Evolutionary conservation across 2,329 filamentous ascomycete genomes (phyloP), one percentile per base, ranked within the genome.

Genomic region (Ceratocystis lukuohia): DNA sequence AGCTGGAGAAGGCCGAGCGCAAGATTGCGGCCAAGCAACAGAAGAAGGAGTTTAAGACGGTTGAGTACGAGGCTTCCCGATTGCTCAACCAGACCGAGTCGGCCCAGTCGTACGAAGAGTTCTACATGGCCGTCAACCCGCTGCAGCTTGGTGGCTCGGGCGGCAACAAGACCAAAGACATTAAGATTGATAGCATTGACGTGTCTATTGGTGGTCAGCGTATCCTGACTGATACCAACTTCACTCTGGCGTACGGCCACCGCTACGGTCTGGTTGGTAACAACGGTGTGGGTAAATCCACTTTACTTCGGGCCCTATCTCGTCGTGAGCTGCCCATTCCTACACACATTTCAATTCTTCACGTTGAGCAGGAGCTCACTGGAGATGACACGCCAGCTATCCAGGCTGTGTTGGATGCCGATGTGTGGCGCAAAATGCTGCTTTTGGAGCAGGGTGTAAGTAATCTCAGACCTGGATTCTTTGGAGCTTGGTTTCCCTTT

Each of bases 101-200:
- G 72, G 80, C 92, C 12, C 88, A 96, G 80, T 95, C 91, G 50
- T 99, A 99, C 75, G 94, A 99, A 77, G 94, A 99, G 75, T 97
- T 99, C 78, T 99, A 96, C 83, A 97, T 99, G 94, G 88, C 91
- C 65, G 94, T 99, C 80, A 99, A 99, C 76, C 94, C 94, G 69
- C 83, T 99, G 69, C 93, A 97, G 74, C 73, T 97, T 68, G 93
- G 91, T 65, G 78, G 81, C 70, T 76, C 83, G 66, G 82, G 86
- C 41, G 78, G 88, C 68, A 84, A 85, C 71, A 99, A 97, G 86
- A 96, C 92, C 76, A 99, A 99, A 81, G 94, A 99, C 74, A 92
- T 99, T 81, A 99, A 97, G 79, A 80, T 99, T 71, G 94, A 99
- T 77, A 91, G 89, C 72, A 91, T 96, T 74, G 94, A 99, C 76